Evolutionary conservation across 805 yeast genomes (phyloP), one percentile per base, ranked within the genome.

Genomic region (Lachancea waltii): DNA sequence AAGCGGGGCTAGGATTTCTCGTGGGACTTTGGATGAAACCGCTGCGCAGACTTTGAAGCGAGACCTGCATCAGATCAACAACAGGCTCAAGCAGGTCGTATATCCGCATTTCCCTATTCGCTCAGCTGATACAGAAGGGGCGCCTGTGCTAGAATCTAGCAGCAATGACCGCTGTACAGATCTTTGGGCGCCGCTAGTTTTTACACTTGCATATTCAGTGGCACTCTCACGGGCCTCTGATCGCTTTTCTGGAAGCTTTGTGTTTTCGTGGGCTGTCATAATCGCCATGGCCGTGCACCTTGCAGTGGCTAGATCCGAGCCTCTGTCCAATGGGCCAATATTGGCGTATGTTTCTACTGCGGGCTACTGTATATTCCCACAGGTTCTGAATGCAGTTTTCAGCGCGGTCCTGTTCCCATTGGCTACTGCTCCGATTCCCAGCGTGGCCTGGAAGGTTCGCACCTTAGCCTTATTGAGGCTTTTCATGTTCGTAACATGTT

Each of bases 101-200:
- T 60, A 59, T 35, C 65, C 65, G 7, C 52, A 51, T 27, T 54
- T 58, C 36, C 53, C 58, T 9, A 28, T 30, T 2, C 34, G 38
- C 20, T 30, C 25, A 11, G 33, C 30, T 18, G 18, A 27, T 4
- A 5, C 30, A 5, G 5, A 31, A 6, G 31, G 25, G 5, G 35
- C 24, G 3, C 28, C 36, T 15, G 35, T 35, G 20, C 19, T 15
- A 6, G 15, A 7, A 9, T 7, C 15, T 13, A 13, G 8, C 30
- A 13, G 5, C 11, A 17, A 14, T 4, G 21, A 33, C 20, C 36
- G 39, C 5, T 39, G 44, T 7, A 42, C 49, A 27, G 65, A 61
- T 40, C 46, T 61, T 7, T 61, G 65, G 65, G 65, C 65, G 1
- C 65, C 65, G 1, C 37, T 61, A 10, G 36, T 52, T 4, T 58